Conservation (phyloP, 2,329 filamentous ascomycete species). For the Penicillium sp. region DNA sequence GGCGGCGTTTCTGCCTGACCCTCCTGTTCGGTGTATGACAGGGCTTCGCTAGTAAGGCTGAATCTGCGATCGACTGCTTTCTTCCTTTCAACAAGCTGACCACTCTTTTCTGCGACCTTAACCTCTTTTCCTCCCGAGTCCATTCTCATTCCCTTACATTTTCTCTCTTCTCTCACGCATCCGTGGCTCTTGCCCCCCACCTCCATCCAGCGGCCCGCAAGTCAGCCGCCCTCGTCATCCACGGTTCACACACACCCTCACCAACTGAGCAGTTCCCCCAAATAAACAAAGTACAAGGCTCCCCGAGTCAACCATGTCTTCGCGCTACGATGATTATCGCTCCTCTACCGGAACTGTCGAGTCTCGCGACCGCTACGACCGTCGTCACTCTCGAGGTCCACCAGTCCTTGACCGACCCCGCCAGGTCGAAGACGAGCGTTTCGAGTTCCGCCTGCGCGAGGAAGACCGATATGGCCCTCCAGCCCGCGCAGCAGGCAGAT, state of each 20-base stretch:
- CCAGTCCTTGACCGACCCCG: slow-evolving; percentile 41
- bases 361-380: slow-evolving; percentile 49
- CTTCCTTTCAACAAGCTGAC: neutral
- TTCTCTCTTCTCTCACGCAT: neutral
- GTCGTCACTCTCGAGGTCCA: slow-evolving; percentile 44
- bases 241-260: slow-evolving; percentile 33
- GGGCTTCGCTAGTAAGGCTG: slow-evolving; percentile 20
- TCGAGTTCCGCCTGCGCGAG: slow-evolving; percentile 46
- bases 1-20: slow-evolving; percentile 27
- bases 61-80: slow-evolving; percentile 10
- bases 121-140: neutral
- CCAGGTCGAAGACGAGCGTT: slow-evolving; percentile 44
- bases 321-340: slow-evolving; percentile 43
- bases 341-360: slow-evolving; percentile 41
- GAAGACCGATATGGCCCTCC: slow-evolving; percentile 50
- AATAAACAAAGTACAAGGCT: slow-evolving; percentile 1
- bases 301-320: slow-evolving; percentile 37
- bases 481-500: slow-evolving; percentile 42
- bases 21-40: slow-evolving; percentile 8
- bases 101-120: neutral
- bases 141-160: neutral
- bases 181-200: slow-evolving; percentile 31
- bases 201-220: slow-evolving; percentile 33
- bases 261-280: neutral
- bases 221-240: slow-evolving; percentile 44